Percentiles rank a stretch among this genome's conserved stretches.
phyloP scores from a whole-genome alignment of 257 asterid genomes.

The Nemophila menziesii region DNA sequence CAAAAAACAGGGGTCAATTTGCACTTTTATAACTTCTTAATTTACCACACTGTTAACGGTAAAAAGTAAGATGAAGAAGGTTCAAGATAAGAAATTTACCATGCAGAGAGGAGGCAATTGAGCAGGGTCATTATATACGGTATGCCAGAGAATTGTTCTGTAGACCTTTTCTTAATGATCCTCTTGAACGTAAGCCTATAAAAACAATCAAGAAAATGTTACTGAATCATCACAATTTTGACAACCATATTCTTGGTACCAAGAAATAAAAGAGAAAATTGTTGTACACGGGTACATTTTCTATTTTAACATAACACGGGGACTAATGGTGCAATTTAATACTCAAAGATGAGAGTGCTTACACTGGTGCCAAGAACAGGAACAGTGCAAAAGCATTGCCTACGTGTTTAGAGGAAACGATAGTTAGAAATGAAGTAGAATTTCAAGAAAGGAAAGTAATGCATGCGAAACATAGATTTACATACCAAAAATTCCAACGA shows the following conservation, averaged over 20 bases:
- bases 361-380: conserved; percentile 82
- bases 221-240: not conserved
- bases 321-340: no score
- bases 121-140: conserved; percentile 81
- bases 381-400: conserved; percentile 74
- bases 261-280: not conserved
- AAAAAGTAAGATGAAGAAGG: conserved; percentile 1
- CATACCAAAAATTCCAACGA: conserved; percentile 57
- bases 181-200: conserved; percentile 73
- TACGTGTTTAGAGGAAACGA: conserved; percentile 16
- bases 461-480: conserved; percentile 1
- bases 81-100: conserved; percentile 26
- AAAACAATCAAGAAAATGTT: not conserved
- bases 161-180: conserved; percentile 36
- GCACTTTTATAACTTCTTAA: no score
- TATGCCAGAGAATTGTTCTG: conserved; percentile 75
- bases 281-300: no score
- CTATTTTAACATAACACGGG: no score
- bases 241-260: no score
- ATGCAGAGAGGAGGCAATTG: conserved; percentile 77
- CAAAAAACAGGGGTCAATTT: not conserved
- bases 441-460: not conserved
- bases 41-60: no score
- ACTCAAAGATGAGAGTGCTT: conserved; percentile 13
- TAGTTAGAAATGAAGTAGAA: conserved; percentile 3